Conservation (phyloP, 2,329 filamentous ascomycete genomes). For the Xylariaceae sp. region DNA sequence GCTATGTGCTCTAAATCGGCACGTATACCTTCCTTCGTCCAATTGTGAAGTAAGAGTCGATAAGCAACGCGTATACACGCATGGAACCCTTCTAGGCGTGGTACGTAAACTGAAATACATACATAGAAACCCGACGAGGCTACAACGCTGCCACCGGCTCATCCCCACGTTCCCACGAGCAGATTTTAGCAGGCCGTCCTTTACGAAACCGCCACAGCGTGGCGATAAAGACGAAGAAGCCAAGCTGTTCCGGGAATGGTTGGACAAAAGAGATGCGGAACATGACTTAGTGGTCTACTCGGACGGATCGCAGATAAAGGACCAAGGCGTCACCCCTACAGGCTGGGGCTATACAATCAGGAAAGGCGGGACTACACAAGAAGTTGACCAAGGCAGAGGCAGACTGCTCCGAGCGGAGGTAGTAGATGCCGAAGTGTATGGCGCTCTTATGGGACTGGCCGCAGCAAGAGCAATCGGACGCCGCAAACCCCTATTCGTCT, state of each 20-base stretch:
- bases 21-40: no score
- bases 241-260: not conserved
- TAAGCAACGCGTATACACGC: no score
- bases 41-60: no score
- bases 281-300: constrained; percentile 1
- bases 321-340: not conserved
- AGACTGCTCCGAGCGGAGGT: not conserved
- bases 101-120: no score
- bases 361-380: not conserved
- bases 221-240: constrained; percentile 1
- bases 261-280: not conserved
- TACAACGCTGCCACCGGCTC: not conserved
- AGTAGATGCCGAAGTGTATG: no score
- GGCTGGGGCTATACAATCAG: constrained; percentile 1
- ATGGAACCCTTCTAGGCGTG: no score
- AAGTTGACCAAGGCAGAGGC: not conserved
- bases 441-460: constrained; percentile 1
- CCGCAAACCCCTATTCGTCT: not conserved
- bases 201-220: not conserved
- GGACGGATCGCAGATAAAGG: not conserved
- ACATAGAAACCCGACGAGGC: not conserved
- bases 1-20: no score
- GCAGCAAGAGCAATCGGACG: not conserved
- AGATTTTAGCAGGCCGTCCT: not conserved
- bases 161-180: not conserved